Evolutionary conservation across 768 basidiomycete species (phyloP), one percentile per base, ranked within the genome.

Genomic region (Boletus rubropictus): DNA sequence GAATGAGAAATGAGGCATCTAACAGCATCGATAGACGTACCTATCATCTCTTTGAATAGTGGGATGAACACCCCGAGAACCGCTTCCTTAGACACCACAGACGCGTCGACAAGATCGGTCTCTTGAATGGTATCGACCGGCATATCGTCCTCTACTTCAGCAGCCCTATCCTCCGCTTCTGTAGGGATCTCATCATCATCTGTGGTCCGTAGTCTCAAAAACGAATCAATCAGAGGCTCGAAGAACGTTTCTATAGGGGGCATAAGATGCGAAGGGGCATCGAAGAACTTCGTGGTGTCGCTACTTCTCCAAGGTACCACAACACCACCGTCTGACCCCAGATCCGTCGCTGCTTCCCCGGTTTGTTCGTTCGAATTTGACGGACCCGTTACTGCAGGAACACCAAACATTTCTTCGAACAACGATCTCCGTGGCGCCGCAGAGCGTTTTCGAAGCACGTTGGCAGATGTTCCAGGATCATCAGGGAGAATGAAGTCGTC

Each of bases 361-460:
- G 61, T 49, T 33, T 53, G 46, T 33, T 62, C 57, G 11, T 52
- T 39, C 28, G 62, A 49, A n/a, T 53, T 42, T 15, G 63, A 52
- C 28, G 60, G 50, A 27, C 69, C 61, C 6, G 58, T 56, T 55
- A 92, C 81, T 3, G 86, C 85, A 36, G 88, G 79, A 49, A 78
- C 72, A 32, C 93, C 93, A 60, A 95, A 96, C 59, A 94, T 88
- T 59, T 94, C 91, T 63, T 90, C 86, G 69, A 94, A 90, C 7
- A 96, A 70, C 7, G 89, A 86, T 48, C 74, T 70, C 51, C 59
- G 71, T 20, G 64, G 61, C 54, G 72, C 54, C 53, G 58, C 46
- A 59, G 60, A 31, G 49, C 49, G 18, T 57, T 59, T 39, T 62
- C 58, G 41, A 48, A 60, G 47, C 74, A 67, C 72, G 29, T 62